Conservation (phyloP, 495 filamentous ascomycete genomes). For the Clohesyomyces aquaticus region DNA sequence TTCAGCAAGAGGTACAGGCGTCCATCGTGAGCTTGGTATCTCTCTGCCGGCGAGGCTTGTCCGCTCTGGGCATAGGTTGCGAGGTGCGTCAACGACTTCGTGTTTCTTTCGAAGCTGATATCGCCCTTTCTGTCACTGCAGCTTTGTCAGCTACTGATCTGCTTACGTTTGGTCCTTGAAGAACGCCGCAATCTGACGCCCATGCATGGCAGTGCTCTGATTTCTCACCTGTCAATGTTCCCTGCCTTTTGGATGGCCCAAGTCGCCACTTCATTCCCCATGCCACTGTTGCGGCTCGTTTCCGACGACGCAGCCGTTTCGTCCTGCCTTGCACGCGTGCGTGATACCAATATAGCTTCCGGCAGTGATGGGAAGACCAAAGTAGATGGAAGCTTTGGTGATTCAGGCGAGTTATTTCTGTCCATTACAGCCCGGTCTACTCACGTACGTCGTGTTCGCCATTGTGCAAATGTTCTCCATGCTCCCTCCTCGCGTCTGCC, state of each 20-base stretch:
- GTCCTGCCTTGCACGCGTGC: conserved; percentile 8
- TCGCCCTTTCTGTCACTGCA: not conserved
- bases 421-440: not conserved
- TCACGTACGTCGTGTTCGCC: too few relatives aligned
- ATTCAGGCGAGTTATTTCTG: not conserved
- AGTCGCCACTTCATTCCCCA: not conserved
- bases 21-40: not conserved
- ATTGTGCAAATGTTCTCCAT: too few relatives aligned
- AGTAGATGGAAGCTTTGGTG: not conserved
- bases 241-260: not conserved
- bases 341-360: conserved; percentile 17
- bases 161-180: not conserved
- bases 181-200: not conserved
- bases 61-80: conserved; percentile 1
- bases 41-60: not conserved
- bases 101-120: not conserved
- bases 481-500: too few relatives aligned
- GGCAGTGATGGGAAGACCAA: not conserved
- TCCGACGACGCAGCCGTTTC: not conserved
- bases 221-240: not conserved
- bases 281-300: not conserved
- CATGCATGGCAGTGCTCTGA: not conserved
- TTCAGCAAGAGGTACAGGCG: not conserved
- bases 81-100: conserved; percentile 7
- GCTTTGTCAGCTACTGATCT: conserved; percentile 3